Evolutionary conservation across 2,329 filamentous ascomycete genomes (phyloP).

Genomic region (Fusarium sp.): DNA sequence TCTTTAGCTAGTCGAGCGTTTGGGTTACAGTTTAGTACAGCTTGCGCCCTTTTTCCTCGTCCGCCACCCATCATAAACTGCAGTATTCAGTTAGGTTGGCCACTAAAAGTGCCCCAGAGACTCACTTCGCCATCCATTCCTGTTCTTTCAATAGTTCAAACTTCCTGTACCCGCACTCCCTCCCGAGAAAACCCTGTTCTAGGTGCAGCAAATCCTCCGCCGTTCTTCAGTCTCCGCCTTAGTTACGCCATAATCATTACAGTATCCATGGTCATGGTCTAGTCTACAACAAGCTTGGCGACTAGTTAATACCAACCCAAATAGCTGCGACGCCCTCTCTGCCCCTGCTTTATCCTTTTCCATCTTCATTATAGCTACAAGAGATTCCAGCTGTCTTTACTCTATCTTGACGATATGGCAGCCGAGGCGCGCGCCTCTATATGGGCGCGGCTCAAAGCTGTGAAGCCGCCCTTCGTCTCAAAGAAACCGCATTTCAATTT

Average conservation of each 20-base stretch:
- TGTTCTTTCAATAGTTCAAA: slow-evolving; percentile 7
- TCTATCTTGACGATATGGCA: slow-evolving; percentile 50
- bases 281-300: slow-evolving; percentile 28
- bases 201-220: slow-evolving; percentile 32
- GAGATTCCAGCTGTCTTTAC: slow-evolving; percentile 11
- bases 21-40: slow-evolving; percentile 23
- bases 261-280: slow-evolving; percentile 29
- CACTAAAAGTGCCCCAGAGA: slow-evolving; percentile 30
- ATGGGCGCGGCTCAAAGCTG: slow-evolving; percentile 59
- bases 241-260: slow-evolving; percentile 40
- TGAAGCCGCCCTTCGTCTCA: slow-evolving; percentile 69
- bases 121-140: slow-evolving; percentile 31
- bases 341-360: slow-evolving; percentile 25
- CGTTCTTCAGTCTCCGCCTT: slow-evolving; percentile 26
- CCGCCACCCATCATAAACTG: slow-evolving; percentile 9
- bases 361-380: slow-evolving; percentile 23
- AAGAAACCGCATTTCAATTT: slow-evolving; percentile 81
- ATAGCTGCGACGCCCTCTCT: slow-evolving; percentile 27
- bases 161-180: slow-evolving; percentile 9
- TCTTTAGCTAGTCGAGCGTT: slow-evolving; percentile 26
- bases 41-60: slow-evolving; percentile 13
- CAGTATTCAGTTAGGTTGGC: slow-evolving; percentile 4
- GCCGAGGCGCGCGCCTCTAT: slow-evolving; percentile 50
- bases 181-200: slow-evolving; percentile 35
- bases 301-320: slow-evolving; percentile 30